Evolutionary conservation across 2,329 filamentous ascomycete species (phyloP).

Genomic region (Phialemoniopsis sp.): DNA sequence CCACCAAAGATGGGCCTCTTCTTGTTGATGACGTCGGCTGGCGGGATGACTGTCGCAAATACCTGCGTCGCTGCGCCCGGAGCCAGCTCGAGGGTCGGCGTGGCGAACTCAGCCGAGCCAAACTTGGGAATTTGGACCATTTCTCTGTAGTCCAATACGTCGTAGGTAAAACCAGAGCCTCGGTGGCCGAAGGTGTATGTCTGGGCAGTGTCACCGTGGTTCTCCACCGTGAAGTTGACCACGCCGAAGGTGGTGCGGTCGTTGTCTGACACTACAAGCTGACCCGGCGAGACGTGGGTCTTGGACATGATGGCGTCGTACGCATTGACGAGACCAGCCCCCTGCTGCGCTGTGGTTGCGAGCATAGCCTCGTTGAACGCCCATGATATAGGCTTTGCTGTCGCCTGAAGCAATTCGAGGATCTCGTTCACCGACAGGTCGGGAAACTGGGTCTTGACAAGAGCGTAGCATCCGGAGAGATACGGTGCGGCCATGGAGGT

Average conservation of each 20-base stretch:
- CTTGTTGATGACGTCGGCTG: no score
- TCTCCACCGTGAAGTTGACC: conserved; percentile 18
- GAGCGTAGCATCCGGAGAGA: conserved; percentile 17
- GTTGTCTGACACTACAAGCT: conserved; percentile 13
- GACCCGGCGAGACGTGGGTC: conserved; percentile 14
- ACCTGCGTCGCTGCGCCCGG: no score
- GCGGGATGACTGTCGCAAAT: no score
- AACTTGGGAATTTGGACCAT: conserved; percentile 14
- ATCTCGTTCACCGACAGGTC: conserved; percentile 18
- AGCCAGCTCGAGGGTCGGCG: no score
- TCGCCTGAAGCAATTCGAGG: conserved; percentile 20
- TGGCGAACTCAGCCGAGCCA: conserved; percentile 11
- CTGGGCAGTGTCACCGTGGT: conserved; percentile 4
- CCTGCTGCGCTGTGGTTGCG: conserved; percentile 24
- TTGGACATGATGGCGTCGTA: conserved; percentile 20
- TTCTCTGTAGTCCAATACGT: conserved; percentile 8
- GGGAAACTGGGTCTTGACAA: conserved; percentile 25
- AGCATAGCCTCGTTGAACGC: conserved; percentile 18
- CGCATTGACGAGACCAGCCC: conserved; percentile 24
- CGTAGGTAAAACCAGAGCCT: conserved; percentile 15
- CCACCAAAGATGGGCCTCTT: no score
- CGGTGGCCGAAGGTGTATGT: conserved; percentile 16
- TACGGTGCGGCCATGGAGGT: no score
- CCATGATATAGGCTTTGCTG: conserved; percentile 18
- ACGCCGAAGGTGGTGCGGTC: conserved; percentile 6